Percentiles rank a stretch among this genome's conserved stretches.
phyloP scores from a whole-genome alignment of 1,284 basidiomycete genomes.

The Grifola frondosa region DNA sequence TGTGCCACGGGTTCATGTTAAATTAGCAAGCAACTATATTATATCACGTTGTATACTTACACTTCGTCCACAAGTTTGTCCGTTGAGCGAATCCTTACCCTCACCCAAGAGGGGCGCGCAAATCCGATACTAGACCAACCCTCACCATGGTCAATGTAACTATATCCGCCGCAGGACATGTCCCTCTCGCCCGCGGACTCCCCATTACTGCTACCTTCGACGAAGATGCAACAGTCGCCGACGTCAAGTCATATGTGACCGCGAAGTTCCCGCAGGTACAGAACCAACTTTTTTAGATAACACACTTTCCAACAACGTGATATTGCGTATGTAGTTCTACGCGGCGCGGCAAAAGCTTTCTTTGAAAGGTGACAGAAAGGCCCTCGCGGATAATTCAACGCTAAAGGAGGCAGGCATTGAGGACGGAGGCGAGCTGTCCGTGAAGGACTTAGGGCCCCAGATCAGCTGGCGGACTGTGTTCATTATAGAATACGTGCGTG shows the following conservation, averaged over 20 bases:
- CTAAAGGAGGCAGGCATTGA: constrained; percentile 57
- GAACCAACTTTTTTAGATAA: constrained; percentile 3
- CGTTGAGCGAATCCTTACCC: background rate
- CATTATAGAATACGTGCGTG: constrained; percentile 86
- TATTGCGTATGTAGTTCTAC: constrained; percentile 53
- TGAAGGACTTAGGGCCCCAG: constrained; percentile 91
- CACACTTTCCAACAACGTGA: background rate
- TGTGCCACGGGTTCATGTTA: constrained; percentile 19
- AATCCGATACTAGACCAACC: background rate
- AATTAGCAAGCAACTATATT: background rate
- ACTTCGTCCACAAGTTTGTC: too few species aligned
- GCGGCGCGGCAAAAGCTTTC: constrained; percentile 73
- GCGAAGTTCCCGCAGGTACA: constrained; percentile 61
- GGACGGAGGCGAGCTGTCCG: constrained; percentile 59
- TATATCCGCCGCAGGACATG: constrained; percentile 47
- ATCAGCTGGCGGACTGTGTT: constrained; percentile 86
- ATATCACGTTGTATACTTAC: too few species aligned
- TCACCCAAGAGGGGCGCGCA: too few species aligned
- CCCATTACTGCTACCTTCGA: constrained; percentile 58
- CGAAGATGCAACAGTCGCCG: constrained; percentile 50
- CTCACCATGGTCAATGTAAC: constrained; percentile 61
- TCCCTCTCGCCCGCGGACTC: constrained; percentile 49
- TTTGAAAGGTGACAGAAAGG: constrained; percentile 57
- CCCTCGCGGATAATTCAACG: constrained; percentile 62
- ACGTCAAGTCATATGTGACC: constrained; percentile 60